Conservation (phyloP, 148 eudicot species). For the Nepenthes gracilis region DNA sequence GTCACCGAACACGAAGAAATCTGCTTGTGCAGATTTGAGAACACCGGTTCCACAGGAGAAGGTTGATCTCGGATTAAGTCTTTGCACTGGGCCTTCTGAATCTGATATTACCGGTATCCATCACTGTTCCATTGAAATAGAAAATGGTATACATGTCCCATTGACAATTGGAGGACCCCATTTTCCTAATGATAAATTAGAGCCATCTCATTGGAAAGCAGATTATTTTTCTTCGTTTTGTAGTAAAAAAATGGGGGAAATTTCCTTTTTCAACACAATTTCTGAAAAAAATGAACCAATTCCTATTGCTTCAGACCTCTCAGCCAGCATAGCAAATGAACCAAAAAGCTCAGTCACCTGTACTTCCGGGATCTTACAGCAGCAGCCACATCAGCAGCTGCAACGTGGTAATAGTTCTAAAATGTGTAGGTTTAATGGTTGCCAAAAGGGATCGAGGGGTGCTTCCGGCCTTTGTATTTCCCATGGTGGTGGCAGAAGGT, state of each 20-base stretch:
- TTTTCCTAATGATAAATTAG: slow-evolving; percentile 21
- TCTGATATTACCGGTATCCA: slow-evolving; percentile 67
- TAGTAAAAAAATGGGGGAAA: slow-evolving; percentile 11
- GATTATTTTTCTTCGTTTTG: slow-evolving; percentile 22
- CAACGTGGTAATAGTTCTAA: slow-evolving; percentile 49
- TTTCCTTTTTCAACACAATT: slow-evolving; percentile 25
- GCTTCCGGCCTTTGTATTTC: slow-evolving; percentile 96
- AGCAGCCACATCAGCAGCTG: slow-evolving; percentile 16
- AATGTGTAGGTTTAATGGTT: slow-evolving; percentile 65
- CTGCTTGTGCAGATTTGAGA: slow-evolving; percentile 21
- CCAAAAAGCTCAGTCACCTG: slow-evolving; percentile 78
- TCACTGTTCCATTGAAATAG: slow-evolving; percentile 18
- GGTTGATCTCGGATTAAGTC: slow-evolving; percentile 56
- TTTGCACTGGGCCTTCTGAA: slow-evolving; percentile 58
- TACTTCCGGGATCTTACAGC: slow-evolving; percentile 60
- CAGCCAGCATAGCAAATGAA: slow-evolving; percentile 41
- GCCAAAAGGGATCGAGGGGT: slow-evolving; percentile 91
- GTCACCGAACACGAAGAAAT: slow-evolving; percentile 36
- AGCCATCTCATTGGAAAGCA: slow-evolving; percentile 16
- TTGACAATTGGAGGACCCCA: slow-evolving; percentile 12
- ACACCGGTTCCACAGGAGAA: slow-evolving; percentile 2
- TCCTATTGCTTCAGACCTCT: slow-evolving; percentile 24
- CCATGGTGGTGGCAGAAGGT: slow-evolving; percentile 97
- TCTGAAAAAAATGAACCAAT: slow-evolving; percentile 15
- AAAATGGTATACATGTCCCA: slow-evolving; percentile 13